Evolutionary conservation across 208 protist genomes (phyloP).

Genomic region (Crithidia brevicula): DNA sequence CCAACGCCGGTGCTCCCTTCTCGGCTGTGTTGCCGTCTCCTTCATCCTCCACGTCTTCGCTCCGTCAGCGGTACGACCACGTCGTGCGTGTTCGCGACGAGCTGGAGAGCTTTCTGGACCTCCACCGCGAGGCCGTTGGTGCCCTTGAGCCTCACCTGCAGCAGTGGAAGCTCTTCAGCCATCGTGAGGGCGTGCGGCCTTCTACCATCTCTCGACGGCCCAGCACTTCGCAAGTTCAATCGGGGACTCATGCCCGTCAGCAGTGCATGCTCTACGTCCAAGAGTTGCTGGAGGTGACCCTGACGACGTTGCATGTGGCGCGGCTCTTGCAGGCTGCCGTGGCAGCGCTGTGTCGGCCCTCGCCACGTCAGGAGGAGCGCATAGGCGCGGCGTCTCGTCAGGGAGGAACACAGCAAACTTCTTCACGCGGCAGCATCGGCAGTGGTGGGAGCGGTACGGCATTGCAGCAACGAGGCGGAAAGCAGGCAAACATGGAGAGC

Average conservation of each 20-base stretch:
- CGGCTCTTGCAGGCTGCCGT: conserved; percentile 25
- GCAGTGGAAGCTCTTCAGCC: conserved; percentile 8
- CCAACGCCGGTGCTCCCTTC: neutral
- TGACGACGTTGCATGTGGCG: conserved; percentile 20
- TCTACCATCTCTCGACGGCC: no score
- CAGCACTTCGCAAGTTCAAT: no score
- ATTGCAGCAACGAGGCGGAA: no score
- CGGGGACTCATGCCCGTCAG: no score
- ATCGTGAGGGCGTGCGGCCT: no score
- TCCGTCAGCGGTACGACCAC: conserved; percentile 36
- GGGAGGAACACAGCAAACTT: neutral
- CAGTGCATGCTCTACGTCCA: conserved; percentile 14
- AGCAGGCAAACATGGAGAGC: no score
- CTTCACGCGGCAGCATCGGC: no score
- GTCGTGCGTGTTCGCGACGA: conserved; percentile 24
- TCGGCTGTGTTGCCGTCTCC: neutral
- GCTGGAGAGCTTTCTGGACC: conserved; percentile 23
- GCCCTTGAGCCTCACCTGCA: conserved; percentile 28
- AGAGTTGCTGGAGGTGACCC: conserved; percentile 35
- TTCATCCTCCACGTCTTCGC: conserved; percentile 2
- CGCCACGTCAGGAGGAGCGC: neutral
- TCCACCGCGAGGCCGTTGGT: conserved; percentile 33
- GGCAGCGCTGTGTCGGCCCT: conserved; percentile 24
- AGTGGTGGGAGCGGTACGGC: no score
- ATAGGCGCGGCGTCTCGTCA: neutral